Base-by-base conservation (phyloP, 2,329 filamentous ascomycete species). In the Monilinia polystroma region DNA sequence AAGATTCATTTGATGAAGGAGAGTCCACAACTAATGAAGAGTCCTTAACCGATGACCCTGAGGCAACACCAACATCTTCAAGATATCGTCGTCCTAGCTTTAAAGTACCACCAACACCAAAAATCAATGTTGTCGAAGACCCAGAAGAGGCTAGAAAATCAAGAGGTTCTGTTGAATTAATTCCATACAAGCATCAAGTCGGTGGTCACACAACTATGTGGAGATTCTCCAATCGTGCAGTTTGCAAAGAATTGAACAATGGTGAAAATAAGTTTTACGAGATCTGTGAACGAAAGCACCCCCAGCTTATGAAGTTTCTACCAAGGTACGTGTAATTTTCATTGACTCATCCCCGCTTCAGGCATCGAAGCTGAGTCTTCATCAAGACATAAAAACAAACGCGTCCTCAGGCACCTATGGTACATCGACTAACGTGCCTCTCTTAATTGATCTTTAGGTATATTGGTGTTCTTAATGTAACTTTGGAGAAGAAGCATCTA, bases 211-310 rank as follows among this genome's bases (percentile, higher is more conserved):
- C 93, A 8, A 97, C 94, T 0, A 85, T 99, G 47, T 99, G 96
- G 85, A 90, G 94, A 53, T 98, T 99, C 76, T 98, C 95, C 23
- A 89, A 92, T 72, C 87, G 93, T 73, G 95, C 95, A 66, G 93
- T 99, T 14, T 99, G 95, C 83, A 99, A 99, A 79, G 93, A 97
- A 79, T 85, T 99, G 75, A 99, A 97, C 78, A 99, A 97, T 77
- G 87, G 94, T 75, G 95, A 99, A 77, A 99, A 99, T 78, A 92
- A 97, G 79, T 99, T 99, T 77, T 99, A 99, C 78, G 95, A 99
- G 79, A 95, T 90, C 65, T 92, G 98, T 74, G 95, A 99, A 81
- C 88, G 87, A 74, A 87, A 92, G 72, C 94, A 99, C 78, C 91
- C 93, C 70, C 90, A 97, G 76, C 84, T 99, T 74, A 81, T 99